Percentiles rank a stretch among this genome's conserved stretches.
Conservation (phyloP, 75 land plant species). For the Sequoiadendron giganteum region DNA sequence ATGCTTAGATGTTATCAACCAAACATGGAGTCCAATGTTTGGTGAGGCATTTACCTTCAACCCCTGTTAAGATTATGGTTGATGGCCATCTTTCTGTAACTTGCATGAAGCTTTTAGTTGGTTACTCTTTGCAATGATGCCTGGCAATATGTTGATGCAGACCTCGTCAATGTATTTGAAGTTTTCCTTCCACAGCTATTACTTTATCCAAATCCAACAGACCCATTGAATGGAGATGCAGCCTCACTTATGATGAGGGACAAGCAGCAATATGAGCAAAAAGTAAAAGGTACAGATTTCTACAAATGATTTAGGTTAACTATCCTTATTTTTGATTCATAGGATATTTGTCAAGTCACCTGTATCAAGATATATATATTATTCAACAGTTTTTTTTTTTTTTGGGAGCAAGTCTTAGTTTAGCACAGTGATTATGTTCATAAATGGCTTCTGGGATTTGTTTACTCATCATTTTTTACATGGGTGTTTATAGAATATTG, state of each 20-base stretch:
- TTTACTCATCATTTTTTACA: neutral
- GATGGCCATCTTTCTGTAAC: neutral
- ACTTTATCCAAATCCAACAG: conserved; percentile 87
- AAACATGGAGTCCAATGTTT: conserved; percentile 89
- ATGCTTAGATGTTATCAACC: conserved; percentile 84
- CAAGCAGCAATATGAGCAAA: conserved; percentile 61
- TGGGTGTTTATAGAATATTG: conserved; percentile 38
- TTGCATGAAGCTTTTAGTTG: neutral
- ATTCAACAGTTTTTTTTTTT: neutral
- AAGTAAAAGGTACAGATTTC: conserved; percentile 66
- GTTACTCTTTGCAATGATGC: neutral
- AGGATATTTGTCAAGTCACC: neutral
- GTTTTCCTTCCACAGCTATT: conserved; percentile 87
- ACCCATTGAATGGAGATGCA: conserved; percentile 93
- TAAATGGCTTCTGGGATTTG: neutral
- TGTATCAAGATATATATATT: neutral
- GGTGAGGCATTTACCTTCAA: conserved; percentile 28
- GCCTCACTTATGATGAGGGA: conserved; percentile 90
- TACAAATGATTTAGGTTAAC: neutral
- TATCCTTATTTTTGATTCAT: neutral
- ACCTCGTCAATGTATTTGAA: conserved; percentile 85
- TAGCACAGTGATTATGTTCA: neutral
- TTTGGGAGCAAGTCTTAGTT: neutral
- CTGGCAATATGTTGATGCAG: conserved; percentile 33
- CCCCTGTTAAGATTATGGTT: neutral